Percentiles rank a stretch among this genome's conserved stretches.
Evolutionary conservation across 768 basidiomycete genomes (phyloP).

Genomic region (Russula sp.): DNA sequence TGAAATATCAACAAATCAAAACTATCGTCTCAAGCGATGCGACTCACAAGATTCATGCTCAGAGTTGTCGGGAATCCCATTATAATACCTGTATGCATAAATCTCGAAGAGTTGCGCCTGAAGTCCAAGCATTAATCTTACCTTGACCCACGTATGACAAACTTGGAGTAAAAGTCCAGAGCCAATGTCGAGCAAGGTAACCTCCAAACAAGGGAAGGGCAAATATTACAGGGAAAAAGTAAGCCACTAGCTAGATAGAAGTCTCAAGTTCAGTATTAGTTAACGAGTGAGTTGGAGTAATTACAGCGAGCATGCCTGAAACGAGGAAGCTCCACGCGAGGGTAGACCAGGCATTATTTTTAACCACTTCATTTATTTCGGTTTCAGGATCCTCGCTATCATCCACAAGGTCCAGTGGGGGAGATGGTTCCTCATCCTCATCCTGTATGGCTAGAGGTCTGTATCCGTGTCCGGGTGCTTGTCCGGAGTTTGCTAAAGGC

Average conservation of each 20-base stretch:
- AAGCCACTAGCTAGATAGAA: slow-evolving; percentile 60
- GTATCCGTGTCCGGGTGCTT: slow-evolving; percentile 57
- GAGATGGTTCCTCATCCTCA: slow-evolving; percentile 25
- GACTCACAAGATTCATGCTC: slow-evolving; percentile 80
- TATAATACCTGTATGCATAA: slow-evolving; percentile 61
- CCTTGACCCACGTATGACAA: slow-evolving; percentile 92
- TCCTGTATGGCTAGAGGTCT: slow-evolving; percentile 35
- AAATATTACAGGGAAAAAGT: slow-evolving; percentile 87
- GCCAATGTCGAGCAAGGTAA: slow-evolving; percentile 79
- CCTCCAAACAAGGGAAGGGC: slow-evolving; percentile 81
- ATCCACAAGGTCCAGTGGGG: slow-evolving; percentile 11
- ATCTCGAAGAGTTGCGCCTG: slow-evolving; percentile 1
- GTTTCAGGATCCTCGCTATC: slow-evolving; percentile 27
- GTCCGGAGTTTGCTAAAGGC: slow-evolving; percentile 51
- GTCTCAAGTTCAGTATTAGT: not conserved
- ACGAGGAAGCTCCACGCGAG: slow-evolving; percentile 73
- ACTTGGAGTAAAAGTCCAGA: slow-evolving; percentile 92
- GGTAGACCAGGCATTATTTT: slow-evolving; percentile 69
- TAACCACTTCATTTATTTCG: slow-evolving; percentile 43
- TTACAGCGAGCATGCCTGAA: slow-evolving; percentile 71
- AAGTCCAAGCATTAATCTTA: slow-evolving; percentile 25
- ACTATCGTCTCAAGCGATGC: not conserved
- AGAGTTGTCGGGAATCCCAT: slow-evolving; percentile 96
- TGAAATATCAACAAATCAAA: slow-evolving; percentile 3
- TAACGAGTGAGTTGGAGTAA: slow-evolving; percentile 25